Conservation (phyloP, 1,139 yeast genomes). For the Magnusiomyces paraingens region DNA sequence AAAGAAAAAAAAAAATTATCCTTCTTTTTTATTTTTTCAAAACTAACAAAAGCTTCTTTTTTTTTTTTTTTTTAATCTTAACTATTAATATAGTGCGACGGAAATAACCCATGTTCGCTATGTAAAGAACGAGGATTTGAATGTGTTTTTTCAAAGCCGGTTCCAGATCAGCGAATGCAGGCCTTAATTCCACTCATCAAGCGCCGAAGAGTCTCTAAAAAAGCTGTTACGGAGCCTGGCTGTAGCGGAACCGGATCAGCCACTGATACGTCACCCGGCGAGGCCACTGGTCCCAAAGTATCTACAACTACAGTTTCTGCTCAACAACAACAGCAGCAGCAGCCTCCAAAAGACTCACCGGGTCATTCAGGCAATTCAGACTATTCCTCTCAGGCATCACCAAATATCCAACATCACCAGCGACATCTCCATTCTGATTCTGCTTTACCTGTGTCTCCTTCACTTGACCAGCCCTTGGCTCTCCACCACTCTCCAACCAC, state of each 20-base stretch:
- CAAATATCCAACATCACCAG: no score
- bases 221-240: background rate
- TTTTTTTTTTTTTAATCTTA: background rate
- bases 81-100: slow-evolving; percentile 20
- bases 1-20: background rate
- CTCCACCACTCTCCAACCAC: no score
- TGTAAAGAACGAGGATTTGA: slow-evolving; percentile 19
- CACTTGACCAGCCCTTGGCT: no score
- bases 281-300: no score
- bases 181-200: slow-evolving; percentile 15
- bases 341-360: no score
- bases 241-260: background rate
- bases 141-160: slow-evolving; percentile 19
- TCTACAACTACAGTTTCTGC: no score
- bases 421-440: no score
- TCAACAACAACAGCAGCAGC: no score
- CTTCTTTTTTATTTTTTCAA: background rate
- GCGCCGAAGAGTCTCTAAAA: slow-evolving; percentile 1
- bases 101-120: slow-evolving; percentile 24
- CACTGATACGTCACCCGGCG: no score
- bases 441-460: no score
- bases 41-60: background rate
- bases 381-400: no score
- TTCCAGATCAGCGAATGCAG: slow-evolving; percentile 13
- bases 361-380: no score